Conservation (phyloP, 2,329 filamentous ascomycete genomes). For the Hymenoscyphus fraxineus region DNA sequence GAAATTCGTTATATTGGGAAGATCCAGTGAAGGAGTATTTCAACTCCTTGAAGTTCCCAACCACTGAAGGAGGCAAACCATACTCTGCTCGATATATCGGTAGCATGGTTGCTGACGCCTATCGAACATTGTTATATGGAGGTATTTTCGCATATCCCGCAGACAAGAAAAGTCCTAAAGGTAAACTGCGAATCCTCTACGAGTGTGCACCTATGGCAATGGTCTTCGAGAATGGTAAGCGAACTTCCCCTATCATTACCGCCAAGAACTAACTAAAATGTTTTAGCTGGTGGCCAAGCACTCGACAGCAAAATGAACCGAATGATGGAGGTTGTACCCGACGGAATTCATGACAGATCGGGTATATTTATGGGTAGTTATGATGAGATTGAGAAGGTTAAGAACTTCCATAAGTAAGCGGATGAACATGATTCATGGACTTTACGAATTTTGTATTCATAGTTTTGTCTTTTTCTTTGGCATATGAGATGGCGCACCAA, state of each 20-base stretch:
- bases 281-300: constrained; percentile 80
- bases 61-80: constrained; percentile 69
- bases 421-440: background rate
- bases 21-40: constrained; percentile 85
- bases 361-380: constrained; percentile 96
- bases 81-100: constrained; percentile 96
- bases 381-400: constrained; percentile 94
- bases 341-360: constrained; percentile 90
- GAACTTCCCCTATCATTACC: background rate
- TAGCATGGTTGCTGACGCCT: constrained; percentile 97
- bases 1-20: constrained; percentile 96
- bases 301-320: constrained; percentile 86
- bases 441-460: background rate
- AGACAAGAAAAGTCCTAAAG: constrained; percentile 97
- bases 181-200: constrained; percentile 94
- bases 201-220: constrained; percentile 99
- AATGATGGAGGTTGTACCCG: constrained; percentile 84
- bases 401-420: constrained; percentile 27
- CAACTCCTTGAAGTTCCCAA: constrained; percentile 78
- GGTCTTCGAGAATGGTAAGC: constrained; percentile 94
- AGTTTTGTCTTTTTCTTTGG: too few relatives aligned
- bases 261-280: constrained; percentile 8
- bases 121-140: constrained; percentile 90
- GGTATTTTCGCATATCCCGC: constrained; percentile 97
- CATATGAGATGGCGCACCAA: too few relatives aligned